Evolutionary conservation across 164 flowering plant genomes (phyloP), one percentile per base, ranked within the genome.

Genomic region (Vitis vinifera): DNA sequence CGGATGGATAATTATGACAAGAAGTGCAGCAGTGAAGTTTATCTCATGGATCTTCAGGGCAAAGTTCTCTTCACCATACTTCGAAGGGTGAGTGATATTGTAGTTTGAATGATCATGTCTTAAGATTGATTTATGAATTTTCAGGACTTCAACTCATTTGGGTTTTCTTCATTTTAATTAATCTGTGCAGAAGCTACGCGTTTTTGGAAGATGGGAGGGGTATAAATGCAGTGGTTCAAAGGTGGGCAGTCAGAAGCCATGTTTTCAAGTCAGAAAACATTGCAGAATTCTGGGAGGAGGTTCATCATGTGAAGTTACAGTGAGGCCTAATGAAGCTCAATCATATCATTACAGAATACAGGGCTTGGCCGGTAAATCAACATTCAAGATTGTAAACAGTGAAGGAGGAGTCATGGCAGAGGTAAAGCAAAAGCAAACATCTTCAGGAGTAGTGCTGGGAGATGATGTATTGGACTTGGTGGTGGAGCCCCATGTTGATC

Each of bases 401-500:
- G 57, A 72, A 13, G 85, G 82, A 56, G 55, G 55, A 31, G 48
- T 74, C 27, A 78, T 87, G 17, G 93, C 94, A 13, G 86, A 89
- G 87, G 85, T 73, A 62, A 79, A 76, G 60, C 80, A 58, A 68
- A 90, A 90, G 77, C 78, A 67, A 44, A 71, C 86, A 70, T 53
- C 78, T 11, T 71, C 77, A 4, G 93, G 91, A 30, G 79, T 86
- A 10, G n/a, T 30, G 15, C 55, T 90, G 62, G 92, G 92, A 63
- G 79, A 80, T 15, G 95, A 90, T 77, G 92, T 90, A 31, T 70
- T 88, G 48, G 75, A 70, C 30, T 73, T 90, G 78, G 80, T 44
- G 68, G 84, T 90, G 76, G 85, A 86, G 64, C 78, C 88, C 19
- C 47, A 75, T 2, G 65, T 69, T 4, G 91, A 90, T 67, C 88